These are phyloP conservation scores for Spergularia bocconei DNA, from an alignment of 148 eudicot genomes.

Conservation along the genomic window DNA sequence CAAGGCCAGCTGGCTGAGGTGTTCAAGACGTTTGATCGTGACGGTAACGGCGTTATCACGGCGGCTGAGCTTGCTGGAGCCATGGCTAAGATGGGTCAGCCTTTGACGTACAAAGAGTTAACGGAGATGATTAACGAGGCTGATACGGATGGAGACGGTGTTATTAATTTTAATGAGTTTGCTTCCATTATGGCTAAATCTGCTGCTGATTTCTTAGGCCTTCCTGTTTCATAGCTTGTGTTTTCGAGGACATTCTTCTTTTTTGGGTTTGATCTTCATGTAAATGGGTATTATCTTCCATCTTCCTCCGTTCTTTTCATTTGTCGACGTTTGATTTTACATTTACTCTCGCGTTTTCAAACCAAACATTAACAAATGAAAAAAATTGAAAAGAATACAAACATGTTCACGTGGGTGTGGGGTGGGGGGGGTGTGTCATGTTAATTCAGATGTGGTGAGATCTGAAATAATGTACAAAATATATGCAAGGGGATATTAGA, in stretches of 20 bases:
- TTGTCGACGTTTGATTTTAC: too few species aligned
- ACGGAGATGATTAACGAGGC: constrained; percentile 43
- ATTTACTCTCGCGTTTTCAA: too few species aligned
- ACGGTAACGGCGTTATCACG: constrained; percentile 47
- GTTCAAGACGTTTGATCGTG: constrained; percentile 39
- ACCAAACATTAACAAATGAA: too few species aligned
- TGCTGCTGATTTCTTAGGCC: constrained; percentile 33
- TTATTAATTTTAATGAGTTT: constrained; percentile 44
- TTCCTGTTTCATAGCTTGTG: constrained; percentile 18
- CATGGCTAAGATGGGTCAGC: constrained; percentile 59
- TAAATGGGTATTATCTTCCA: not conserved
- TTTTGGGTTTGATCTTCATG: not conserved
- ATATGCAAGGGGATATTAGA: too few species aligned
- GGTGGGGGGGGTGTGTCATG: too few species aligned
- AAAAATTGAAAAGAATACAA: too few species aligned
- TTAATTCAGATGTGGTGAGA: too few species aligned
- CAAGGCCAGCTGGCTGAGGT: constrained; percentile 32
- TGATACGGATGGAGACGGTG: constrained; percentile 47
- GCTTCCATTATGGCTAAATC: constrained; percentile 46
- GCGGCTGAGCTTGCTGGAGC: constrained; percentile 54
- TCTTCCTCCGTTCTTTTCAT: too few species aligned
- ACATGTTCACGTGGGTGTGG: too few species aligned
- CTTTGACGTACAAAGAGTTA: constrained; percentile 40
- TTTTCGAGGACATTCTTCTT: not conserved
- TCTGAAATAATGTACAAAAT: too few species aligned